Percentiles rank a stretch among this genome's conserved stretches.
phyloP scores from a whole-genome alignment of 169 alveolate genomes.

The Cryptosporidium viatorum region DNA sequence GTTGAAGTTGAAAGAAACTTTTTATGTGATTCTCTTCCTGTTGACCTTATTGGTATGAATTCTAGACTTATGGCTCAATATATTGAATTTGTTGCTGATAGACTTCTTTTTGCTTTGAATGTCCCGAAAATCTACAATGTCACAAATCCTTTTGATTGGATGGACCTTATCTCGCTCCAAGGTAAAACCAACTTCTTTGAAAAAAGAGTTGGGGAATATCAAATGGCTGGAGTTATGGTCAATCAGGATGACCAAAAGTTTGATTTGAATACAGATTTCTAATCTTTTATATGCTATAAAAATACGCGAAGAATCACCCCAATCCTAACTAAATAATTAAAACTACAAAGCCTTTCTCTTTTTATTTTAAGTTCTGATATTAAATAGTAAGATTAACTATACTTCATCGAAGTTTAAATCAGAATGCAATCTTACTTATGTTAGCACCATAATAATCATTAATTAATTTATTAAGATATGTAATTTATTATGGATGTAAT shows the following conservation, averaged over 20 bases:
- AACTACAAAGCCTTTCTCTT: too few relatives aligned
- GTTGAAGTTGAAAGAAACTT: slow-evolving; percentile 96
- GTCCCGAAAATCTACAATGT: slow-evolving; percentile 91
- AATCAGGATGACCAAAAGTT: slow-evolving; percentile 83
- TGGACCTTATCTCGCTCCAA: slow-evolving; percentile 97
- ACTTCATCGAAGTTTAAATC: too few relatives aligned
- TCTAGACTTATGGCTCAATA: slow-evolving; percentile 94
- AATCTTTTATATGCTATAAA: neutral
- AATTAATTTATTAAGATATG: neutral
- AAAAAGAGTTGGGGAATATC: slow-evolving; percentile 98
- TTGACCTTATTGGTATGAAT: slow-evolving; percentile 98
- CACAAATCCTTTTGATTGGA: slow-evolving; percentile 98
- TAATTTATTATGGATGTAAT: slow-evolving; percentile 25
- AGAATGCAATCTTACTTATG: too few relatives aligned
- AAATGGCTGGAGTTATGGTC: slow-evolving; percentile 96
- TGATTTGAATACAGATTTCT: slow-evolving; percentile 82
- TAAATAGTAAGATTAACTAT: too few relatives aligned
- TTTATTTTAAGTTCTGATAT: too few relatives aligned
- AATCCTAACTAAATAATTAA: too few relatives aligned
- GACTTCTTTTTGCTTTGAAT: slow-evolving; percentile 94
- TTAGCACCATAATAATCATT: neutral
- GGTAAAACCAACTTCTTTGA: slow-evolving; percentile 99
- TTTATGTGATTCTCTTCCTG: slow-evolving; percentile 96
- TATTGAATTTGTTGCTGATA: slow-evolving; percentile 97
- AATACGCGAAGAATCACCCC: neutral